Evolutionary conservation across 768 basidiomycete genomes (phyloP).

Genomic region (Serpula lacrymans): DNA sequence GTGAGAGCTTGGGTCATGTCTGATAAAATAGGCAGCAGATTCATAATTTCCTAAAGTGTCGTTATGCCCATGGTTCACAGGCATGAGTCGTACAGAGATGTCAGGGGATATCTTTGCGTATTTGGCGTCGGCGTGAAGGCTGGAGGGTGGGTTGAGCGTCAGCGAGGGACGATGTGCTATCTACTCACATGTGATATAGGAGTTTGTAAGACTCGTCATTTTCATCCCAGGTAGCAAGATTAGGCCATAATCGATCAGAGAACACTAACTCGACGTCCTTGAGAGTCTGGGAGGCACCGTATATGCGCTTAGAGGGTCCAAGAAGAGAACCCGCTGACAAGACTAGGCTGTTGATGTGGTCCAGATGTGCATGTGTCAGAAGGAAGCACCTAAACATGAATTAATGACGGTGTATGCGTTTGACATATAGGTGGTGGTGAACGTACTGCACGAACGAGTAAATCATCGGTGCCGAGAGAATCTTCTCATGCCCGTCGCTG

Average conservation of each 20-base stretch:
- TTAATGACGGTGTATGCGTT: not conserved
- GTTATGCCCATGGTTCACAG: constrained; percentile 70
- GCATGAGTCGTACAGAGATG: constrained; percentile 64
- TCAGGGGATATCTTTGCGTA: constrained; percentile 51
- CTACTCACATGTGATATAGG: constrained; percentile 60
- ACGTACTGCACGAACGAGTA: constrained; percentile 25
- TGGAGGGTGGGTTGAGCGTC: constrained; percentile 19
- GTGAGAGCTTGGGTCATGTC: constrained; percentile 52
- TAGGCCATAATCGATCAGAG: constrained; percentile 81
- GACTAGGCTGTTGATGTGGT: constrained; percentile 83
- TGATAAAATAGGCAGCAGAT: constrained; percentile 83
- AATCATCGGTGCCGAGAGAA: constrained; percentile 8
- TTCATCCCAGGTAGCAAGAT: constrained; percentile 72
- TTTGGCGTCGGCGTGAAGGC: constrained; percentile 48
- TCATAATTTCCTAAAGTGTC: constrained; percentile 53
- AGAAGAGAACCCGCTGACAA: constrained; percentile 76
- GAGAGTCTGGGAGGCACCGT: constrained; percentile 57
- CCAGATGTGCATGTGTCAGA: constrained; percentile 86
- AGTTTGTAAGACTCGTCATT: constrained; percentile 57
- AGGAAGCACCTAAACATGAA: constrained; percentile 63
- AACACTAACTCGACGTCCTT: constrained; percentile 71
- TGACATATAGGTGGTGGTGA: not conserved
- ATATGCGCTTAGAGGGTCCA: constrained; percentile 61
- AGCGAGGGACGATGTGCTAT: constrained; percentile 9
- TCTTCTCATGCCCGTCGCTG: constrained; percentile 9